A percentile compares a stretch with the other conserved stretches of the same genome.
phyloP scores from a whole-genome alignment of 306 rosid species.

The Cicer pinnatifidum region DNA sequence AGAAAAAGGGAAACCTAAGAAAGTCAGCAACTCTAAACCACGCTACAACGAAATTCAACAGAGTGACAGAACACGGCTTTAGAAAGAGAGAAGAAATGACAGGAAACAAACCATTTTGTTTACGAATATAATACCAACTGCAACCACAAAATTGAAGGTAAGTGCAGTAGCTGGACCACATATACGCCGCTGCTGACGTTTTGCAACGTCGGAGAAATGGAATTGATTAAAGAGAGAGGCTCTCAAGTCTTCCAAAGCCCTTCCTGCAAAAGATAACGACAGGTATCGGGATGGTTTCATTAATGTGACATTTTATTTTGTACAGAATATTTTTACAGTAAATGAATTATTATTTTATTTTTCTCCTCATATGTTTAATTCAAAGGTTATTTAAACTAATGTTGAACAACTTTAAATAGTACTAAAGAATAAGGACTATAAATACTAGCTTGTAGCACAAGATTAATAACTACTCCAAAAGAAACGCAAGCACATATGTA shows the following conservation, averaged over 20 bases:
- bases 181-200: conserved; percentile 69
- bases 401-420: not conserved
- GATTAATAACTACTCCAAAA: not conserved
- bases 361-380: not conserved
- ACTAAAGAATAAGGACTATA: not conserved
- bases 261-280: conserved; percentile 52
- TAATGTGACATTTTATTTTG: not conserved
- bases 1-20: not conserved
- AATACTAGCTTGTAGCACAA: not conserved
- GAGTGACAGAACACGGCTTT: conserved; percentile 1
- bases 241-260: conserved; percentile 76
- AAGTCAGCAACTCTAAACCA: conserved; percentile 42
- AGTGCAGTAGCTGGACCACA: conserved; percentile 82
- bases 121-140: conserved; percentile 79
- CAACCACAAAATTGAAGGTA: conserved; percentile 85
- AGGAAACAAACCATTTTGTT: conserved; percentile 80
- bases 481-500: not conserved
- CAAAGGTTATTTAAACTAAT: not conserved
- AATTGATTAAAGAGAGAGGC: conserved; percentile 70
- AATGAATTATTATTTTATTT: conserved; percentile 1
- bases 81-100: conserved; percentile 15
- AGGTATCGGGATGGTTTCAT: conserved; percentile 12
- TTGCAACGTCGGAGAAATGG: conserved; percentile 68
- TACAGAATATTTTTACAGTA: not conserved
- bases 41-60: conserved; percentile 20